Conservation (phyloP, 148 eudicot species). For the Fagopyrum homotropicum region DNA sequence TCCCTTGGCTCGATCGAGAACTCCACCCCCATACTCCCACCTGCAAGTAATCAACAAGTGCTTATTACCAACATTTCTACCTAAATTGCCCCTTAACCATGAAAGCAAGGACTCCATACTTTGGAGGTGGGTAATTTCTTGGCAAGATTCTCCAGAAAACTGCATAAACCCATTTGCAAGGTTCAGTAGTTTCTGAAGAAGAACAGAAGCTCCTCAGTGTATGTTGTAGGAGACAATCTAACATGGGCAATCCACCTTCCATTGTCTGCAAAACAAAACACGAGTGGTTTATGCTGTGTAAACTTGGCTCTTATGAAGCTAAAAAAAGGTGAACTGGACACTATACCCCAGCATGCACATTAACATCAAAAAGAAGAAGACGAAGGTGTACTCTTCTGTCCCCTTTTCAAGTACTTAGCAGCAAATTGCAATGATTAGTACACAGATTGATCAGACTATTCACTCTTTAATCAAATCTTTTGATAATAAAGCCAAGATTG, state of each 20-base stretch:
- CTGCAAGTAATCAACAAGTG: constrained; percentile 20
- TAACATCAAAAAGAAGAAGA: background rate
- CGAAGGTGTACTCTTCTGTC: background rate
- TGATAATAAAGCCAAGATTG: background rate
- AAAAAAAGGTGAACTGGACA: background rate
- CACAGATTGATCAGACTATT: background rate
- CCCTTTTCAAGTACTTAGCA: background rate
- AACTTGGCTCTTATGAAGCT: background rate
- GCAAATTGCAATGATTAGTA: constrained; percentile 4
- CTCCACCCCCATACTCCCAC: constrained; percentile 93
- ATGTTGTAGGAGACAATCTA: constrained; percentile 62
- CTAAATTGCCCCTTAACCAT: background rate
- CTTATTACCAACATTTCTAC: background rate
- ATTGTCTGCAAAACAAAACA: background rate
- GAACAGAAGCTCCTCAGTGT: constrained; percentile 83
- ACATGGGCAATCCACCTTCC: constrained; percentile 4
- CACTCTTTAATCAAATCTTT: background rate
- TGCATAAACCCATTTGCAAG: constrained; percentile 94
- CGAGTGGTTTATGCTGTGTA: background rate
- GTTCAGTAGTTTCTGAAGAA: constrained; percentile 29
- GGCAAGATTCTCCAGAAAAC: constrained; percentile 98
- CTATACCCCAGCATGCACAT: background rate
- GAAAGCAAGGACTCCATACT: constrained; percentile 28
- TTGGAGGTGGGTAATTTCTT: constrained; percentile 91
- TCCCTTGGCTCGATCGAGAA: constrained; percentile 91